Percentiles rank a stretch among this genome's conserved stretches.
Conservation (phyloP, 2,329 filamentous ascomycete genomes). For the Aspergillus arachidicola region DNA sequence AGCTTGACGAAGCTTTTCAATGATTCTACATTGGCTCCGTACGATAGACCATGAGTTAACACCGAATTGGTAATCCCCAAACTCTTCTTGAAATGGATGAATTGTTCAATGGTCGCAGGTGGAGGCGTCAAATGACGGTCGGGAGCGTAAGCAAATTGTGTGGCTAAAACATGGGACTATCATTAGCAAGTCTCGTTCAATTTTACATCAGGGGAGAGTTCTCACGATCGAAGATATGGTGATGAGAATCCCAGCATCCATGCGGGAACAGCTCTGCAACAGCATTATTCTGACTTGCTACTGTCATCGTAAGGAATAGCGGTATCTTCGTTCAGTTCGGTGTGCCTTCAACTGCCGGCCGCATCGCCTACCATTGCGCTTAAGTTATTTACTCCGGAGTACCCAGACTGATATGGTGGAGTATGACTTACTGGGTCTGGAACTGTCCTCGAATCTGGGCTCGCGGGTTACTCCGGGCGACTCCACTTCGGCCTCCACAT, state of each 20-base stretch:
- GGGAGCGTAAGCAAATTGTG: slow-evolving; percentile 26
- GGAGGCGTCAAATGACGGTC: slow-evolving; percentile 34
- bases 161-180: slow-evolving; percentile 9
- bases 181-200: neutral
- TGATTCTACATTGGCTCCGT: slow-evolving; percentile 40
- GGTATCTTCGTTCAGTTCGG: too few species aligned
- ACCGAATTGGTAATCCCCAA: slow-evolving; percentile 39
- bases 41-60: slow-evolving; percentile 41
- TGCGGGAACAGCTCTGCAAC: slow-evolving; percentile 26
- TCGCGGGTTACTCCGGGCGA: too few species aligned
- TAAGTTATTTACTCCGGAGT: too few species aligned
- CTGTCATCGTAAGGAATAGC: too few species aligned
- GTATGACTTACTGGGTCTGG: too few species aligned
- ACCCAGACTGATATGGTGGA: too few species aligned
- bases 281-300: slow-evolving; percentile 10
- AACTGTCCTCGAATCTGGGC: too few species aligned
- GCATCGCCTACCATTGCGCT: too few species aligned
- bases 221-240: slow-evolving; percentile 39
- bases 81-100: slow-evolving; percentile 25
- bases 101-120: slow-evolving; percentile 29
- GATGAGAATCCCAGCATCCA: slow-evolving; percentile 36
- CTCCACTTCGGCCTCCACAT: too few species aligned
- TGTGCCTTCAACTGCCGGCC: too few species aligned
- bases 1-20: slow-evolving; percentile 34
- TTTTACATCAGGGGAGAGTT: neutral